A percentile compares a stretch with the other conserved stretches of the same genome.
Evolutionary conservation across 306 rosid genomes (phyloP).

Genomic region (Quercus dentata): DNA sequence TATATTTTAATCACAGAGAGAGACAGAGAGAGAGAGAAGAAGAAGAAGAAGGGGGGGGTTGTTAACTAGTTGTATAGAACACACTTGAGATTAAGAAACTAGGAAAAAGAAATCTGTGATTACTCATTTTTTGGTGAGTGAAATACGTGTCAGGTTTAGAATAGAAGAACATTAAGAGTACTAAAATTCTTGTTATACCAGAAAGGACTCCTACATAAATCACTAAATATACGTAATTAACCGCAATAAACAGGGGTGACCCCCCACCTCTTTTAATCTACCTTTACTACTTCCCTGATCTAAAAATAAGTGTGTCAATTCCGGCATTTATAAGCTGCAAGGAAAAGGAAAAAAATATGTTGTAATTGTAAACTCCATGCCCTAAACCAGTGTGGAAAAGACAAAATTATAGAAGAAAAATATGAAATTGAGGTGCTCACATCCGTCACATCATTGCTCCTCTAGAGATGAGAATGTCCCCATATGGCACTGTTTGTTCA

Average conservation of each 20-base stretch:
- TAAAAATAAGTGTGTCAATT: background rate
- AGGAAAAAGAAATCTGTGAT: background rate
- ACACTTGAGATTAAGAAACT: background rate
- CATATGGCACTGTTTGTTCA: slow-evolving; percentile 49
- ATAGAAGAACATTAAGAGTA: background rate
- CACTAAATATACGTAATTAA: background rate
- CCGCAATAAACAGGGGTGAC: background rate
- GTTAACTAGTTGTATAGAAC: too few relatives aligned
- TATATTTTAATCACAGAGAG: background rate
- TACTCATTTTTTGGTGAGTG: background rate
- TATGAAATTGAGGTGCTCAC: slow-evolving; percentile 18
- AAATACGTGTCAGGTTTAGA: slow-evolving; percentile 1
- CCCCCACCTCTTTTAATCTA: background rate
- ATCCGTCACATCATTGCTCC: slow-evolving; percentile 65
- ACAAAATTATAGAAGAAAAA: slow-evolving; percentile 8
- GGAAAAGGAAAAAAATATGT: background rate
- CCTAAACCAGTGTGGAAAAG: background rate
- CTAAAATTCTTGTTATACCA: background rate
- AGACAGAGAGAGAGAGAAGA: background rate
- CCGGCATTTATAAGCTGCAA: background rate
- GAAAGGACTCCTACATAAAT: background rate
- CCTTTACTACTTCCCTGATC: background rate
- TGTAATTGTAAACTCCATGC: background rate
- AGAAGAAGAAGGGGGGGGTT: too few relatives aligned
- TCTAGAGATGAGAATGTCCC: slow-evolving; percentile 63